Evolutionary conservation across 805 yeast species (phyloP), one percentile per base, ranked within the genome.

Genomic region (Nakazawaea wyomingensis): DNA sequence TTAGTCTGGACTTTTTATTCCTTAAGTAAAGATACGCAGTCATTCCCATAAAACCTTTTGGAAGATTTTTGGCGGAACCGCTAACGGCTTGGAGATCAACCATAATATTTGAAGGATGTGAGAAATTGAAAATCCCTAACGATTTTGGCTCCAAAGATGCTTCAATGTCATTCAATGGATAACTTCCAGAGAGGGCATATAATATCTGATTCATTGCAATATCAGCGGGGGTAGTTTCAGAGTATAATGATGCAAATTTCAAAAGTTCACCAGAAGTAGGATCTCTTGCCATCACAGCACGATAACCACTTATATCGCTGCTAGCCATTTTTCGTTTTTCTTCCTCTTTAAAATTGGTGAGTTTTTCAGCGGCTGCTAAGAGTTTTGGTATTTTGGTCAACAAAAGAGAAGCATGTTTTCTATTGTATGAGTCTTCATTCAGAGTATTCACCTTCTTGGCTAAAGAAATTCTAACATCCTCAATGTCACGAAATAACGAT

Each of bases 1-100:
- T 82, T 43, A 88, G 65, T 50, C 85, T 68, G 54, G 69, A 75
- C 41, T 72, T 72, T 22, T 75, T 68, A 48, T 79, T 82, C 56
- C 95, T 67, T 52, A 88, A 62, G 57, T 81, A 82, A 63, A 87
- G 67, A 52, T 80, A 79, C 3, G 89, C 90, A 37, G 78, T 78
- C 74, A 83, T 74, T 17, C 88, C 87, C 6, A 73, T 73, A 50
- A 78, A 81, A 2, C 85, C 86, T 41, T 76, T 74, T 19, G 89
- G 89, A 45, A 74, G 71, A 50, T 76, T 65, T 20, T 67, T 66
- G 0, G 84, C 71, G 2, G 85, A 71, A 36, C 78, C 78, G 16
- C 68, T 64, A 30, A 85, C 86, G 32, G 85, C 74, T 55, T 81
- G 80, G 60, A 86, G 82, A 57, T 85, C 93, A 35, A 85, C 86